Evolutionary conservation across 768 basidiomycete genomes (phyloP), one percentile per base, ranked within the genome.

Genomic region (Ramaria sp.): DNA sequence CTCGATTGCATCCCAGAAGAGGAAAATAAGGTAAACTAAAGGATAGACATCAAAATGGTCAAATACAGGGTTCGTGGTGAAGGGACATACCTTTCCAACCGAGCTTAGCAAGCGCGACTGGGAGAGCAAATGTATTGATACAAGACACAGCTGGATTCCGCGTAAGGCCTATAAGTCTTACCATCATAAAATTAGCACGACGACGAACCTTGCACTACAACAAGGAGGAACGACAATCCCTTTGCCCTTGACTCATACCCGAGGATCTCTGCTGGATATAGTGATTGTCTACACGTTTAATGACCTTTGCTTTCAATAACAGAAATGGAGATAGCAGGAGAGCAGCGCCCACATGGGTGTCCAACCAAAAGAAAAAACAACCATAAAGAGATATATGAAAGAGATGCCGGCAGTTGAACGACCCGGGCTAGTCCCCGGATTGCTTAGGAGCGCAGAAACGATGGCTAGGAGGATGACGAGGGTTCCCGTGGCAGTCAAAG

Each of bases 241-340:
- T 80, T 80, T 1, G 78, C 76, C 58, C 80, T 69, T 17, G 72
- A 74, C 62, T 79, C 71, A 61, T 75, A 80, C 10, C 69, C 67
- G 7, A 81, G 67, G 10, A 79, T 76, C 65, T 80, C 79, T 6
- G 78, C 73, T 6, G 78, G 77, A 61, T 80, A 80, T 13, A 80
- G 66, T 1, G 75, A 77, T 72, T 81, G 79, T 69, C 73, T 74
- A 45, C 11, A 57, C 33, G 10, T 49, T 30, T 24, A 51, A 51
- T 57, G 31, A 55, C n/a, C 38, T 45, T n/a, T 38, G 30, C n/a
- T 24, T 38, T 37, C 47, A 13, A 15, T n/a, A 42, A 39, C n/a
- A 6, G 31, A 31, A 34, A 3, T 49, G 31, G 20, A n/a, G 24
- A 17, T 49, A 11, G 2, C 22, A 30, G 27, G 27, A 27, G 27